Conservation (phyloP, 2,329 filamentous ascomycete species). For the Chrysoporthe cubensis region DNA sequence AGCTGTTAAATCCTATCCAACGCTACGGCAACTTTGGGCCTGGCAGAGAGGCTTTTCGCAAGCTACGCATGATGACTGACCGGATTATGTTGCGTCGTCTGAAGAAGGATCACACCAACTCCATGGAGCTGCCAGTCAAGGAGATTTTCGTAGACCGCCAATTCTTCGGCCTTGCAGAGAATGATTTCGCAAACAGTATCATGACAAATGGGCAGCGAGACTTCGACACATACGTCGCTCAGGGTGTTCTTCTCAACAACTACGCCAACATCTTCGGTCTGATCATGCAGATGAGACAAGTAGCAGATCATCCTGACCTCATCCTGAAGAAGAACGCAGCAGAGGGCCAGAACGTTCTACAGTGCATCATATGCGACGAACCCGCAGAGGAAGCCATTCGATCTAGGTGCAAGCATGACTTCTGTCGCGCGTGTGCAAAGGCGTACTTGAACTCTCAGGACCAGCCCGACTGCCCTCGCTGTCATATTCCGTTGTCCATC, state of each 20-base stretch:
- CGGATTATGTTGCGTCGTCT: slow-evolving; percentile 94
- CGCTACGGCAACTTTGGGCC: slow-evolving; percentile 62
- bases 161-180: slow-evolving; percentile 95
- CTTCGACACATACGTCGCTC: slow-evolving; percentile 94
- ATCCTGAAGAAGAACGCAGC: slow-evolving; percentile 86
- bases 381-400: slow-evolving; percentile 92
- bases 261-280: slow-evolving; percentile 99
- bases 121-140: slow-evolving; percentile 96
- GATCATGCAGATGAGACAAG: slow-evolving; percentile 99
- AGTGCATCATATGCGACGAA: slow-evolving; percentile 96
- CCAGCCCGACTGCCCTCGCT: slow-evolving; percentile 81
- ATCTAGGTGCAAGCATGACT: slow-evolving; percentile 91
- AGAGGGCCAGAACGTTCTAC: slow-evolving; percentile 85
- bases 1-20: slow-evolving; percentile 83
- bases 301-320: slow-evolving; percentile 93
- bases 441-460: slow-evolving; percentile 81
- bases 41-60: slow-evolving; percentile 74
- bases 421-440: slow-evolving; percentile 80
- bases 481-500: slow-evolving; percentile 86
- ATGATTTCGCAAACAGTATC: slow-evolving; percentile 92
- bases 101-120: slow-evolving; percentile 90
- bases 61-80: slow-evolving; percentile 85
- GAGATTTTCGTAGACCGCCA: slow-evolving; percentile 90
- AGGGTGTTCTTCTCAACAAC: slow-evolving; percentile 93
- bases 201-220: slow-evolving; percentile 89